Conservation (phyloP, 768 basidiomycete species). For the Leucosporidium yakuticum region DNA sequence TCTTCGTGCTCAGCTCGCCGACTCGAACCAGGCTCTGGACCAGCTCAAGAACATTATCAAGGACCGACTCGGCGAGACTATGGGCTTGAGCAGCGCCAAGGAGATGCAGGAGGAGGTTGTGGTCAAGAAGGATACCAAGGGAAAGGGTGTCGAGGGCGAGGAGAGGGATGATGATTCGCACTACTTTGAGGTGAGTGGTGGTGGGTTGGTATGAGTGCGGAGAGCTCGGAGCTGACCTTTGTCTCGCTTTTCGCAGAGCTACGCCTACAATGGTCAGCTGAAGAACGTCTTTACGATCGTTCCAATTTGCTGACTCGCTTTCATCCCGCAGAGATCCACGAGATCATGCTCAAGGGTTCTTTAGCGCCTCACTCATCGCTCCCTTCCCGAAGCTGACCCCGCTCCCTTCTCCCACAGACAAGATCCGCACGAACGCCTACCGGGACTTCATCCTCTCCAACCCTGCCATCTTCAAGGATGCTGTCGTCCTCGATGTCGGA, state of each 20-base stretch:
- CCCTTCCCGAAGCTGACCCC: not conserved
- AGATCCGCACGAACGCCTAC: slow-evolving; percentile 87
- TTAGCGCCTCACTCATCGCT: not conserved
- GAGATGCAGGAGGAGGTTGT: not conserved
- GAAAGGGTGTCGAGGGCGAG: slow-evolving; percentile 34
- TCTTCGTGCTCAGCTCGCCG: slow-evolving; percentile 30
- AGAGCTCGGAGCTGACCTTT: no score
- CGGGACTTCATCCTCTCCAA: slow-evolving; percentile 82
- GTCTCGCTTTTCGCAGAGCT: slow-evolving; percentile 48
- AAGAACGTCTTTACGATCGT: not conserved
- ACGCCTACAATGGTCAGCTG: slow-evolving; percentile 70
- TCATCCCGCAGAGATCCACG: slow-evolving; percentile 68
- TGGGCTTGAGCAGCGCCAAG: slow-evolving; percentile 20
- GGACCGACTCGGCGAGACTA: slow-evolving; percentile 12
- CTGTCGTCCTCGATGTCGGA: slow-evolving; percentile 87
- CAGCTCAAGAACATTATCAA: slow-evolving; percentile 22
- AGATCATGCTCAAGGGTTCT: slow-evolving; percentile 73
- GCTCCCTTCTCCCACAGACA: slow-evolving; percentile 50
- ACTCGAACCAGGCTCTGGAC: slow-evolving; percentile 22
- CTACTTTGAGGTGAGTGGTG: slow-evolving; percentile 59
- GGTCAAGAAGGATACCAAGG: slow-evolving; percentile 4
- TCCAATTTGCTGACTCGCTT: not conserved
- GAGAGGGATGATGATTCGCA: slow-evolving; percentile 79
- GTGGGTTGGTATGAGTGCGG: no score
- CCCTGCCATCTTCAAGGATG: slow-evolving; percentile 71